Conservation (phyloP, 768 basidiomycete genomes). For the Guyanaporus albipodus region DNA sequence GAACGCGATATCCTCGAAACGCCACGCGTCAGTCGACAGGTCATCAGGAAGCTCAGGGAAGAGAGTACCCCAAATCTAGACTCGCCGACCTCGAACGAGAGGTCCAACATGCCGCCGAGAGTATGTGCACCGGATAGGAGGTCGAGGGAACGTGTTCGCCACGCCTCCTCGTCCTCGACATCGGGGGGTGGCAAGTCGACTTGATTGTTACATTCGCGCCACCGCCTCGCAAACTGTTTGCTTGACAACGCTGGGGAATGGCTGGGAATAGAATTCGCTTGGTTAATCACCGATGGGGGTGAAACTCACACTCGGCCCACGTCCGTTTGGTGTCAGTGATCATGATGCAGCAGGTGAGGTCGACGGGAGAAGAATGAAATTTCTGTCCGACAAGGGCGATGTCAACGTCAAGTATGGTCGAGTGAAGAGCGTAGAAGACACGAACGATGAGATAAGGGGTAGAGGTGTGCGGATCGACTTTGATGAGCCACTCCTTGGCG, state of each 20-base stretch:
- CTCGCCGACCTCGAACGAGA: constrained; percentile 56
- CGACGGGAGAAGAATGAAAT: constrained; percentile 52
- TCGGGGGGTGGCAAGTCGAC: constrained; percentile 26
- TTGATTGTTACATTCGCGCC: constrained; percentile 55
- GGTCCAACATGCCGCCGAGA: constrained; percentile 53
- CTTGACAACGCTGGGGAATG: constrained; percentile 44
- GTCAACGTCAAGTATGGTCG: constrained; percentile 5
- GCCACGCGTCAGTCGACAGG: constrained; percentile 14
- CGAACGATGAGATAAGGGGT: constrained; percentile 71
- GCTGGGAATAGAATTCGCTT: constrained; percentile 14
- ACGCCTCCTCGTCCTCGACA: constrained; percentile 52
- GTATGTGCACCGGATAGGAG: constrained; percentile 58
- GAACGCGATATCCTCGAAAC: constrained; percentile 60
- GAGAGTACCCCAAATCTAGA: constrained; percentile 54
- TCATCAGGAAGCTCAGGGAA: not conserved
- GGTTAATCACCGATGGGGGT: constrained; percentile 20
- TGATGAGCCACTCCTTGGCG: constrained; percentile 71
- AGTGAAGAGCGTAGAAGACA: constrained; percentile 20
- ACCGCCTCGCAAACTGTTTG: constrained; percentile 63
- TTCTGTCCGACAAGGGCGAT: constrained; percentile 43
- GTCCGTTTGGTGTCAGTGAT: constrained; percentile 72
- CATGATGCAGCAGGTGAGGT: constrained; percentile 56
- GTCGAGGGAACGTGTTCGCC: constrained; percentile 54
- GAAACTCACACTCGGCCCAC: constrained; percentile 67
- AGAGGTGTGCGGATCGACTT: constrained; percentile 54